These are phyloP conservation scores for Zymoseptoria ardabiliae DNA, from an alignment of 2,329 filamentous ascomycete genomes.

Conservation along the genomic window DNA sequence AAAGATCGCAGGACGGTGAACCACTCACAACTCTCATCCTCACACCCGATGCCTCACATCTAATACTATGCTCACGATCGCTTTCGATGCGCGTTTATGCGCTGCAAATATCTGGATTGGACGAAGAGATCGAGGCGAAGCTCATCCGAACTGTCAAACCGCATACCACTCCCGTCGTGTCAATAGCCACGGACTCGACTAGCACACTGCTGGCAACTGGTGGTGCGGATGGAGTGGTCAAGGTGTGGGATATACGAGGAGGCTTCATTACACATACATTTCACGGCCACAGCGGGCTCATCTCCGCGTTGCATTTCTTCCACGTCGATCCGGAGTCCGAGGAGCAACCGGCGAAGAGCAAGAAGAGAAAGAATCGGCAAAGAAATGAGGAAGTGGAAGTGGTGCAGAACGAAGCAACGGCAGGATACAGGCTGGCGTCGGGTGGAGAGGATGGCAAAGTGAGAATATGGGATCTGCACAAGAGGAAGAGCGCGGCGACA, in stretches of 20 bases:
- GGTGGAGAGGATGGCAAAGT: constrained; percentile 93
- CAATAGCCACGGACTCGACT: constrained; percentile 75
- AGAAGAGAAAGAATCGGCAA: constrained; percentile 42
- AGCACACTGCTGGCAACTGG: constrained; percentile 88
- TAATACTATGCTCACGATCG: constrained; percentile 90
- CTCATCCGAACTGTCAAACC: constrained; percentile 79
- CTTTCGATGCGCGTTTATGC: constrained; percentile 89
- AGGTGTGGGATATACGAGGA: constrained; percentile 89
- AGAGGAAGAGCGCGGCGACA: constrained; percentile 66
- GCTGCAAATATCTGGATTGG: constrained; percentile 52
- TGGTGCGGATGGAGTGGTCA: constrained; percentile 85
- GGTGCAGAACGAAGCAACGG: constrained; percentile 42
- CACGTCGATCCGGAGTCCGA: constrained; percentile 40
- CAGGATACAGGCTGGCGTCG: constrained; percentile 73
- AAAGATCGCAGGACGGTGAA: constrained; percentile 49
- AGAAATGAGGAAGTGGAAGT: constrained; percentile 42
- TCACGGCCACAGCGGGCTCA: constrained; percentile 81
- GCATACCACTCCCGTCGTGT: constrained; percentile 81
- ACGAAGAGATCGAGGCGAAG: constrained; percentile 54
- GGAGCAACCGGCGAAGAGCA: constrained; percentile 21
- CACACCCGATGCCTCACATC: constrained; percentile 78
- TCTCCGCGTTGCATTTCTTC: constrained; percentile 90
- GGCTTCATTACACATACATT: constrained; percentile 95
- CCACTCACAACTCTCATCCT: constrained; percentile 71
- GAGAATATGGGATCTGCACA: constrained; percentile 84